phyloP scores from a whole-genome alignment of 2,329 filamentous ascomycete species.

The Fusarium pseudoanthophilum region DNA sequence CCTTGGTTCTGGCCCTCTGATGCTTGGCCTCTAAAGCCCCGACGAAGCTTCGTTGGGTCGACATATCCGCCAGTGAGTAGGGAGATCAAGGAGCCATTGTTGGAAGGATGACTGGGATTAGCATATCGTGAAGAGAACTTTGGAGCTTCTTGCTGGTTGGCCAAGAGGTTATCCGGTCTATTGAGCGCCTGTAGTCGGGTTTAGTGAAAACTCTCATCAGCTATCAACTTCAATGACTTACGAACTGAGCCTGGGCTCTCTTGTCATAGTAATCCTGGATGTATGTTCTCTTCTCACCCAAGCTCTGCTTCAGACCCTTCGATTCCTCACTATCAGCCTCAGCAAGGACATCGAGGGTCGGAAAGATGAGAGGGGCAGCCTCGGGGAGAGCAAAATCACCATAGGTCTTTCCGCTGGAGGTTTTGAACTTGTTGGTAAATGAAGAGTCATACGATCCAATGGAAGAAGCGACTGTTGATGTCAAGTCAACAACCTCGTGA shows the following conservation, averaged over 20 bases:
- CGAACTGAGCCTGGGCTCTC: conserved; percentile 14
- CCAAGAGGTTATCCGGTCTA: background rate
- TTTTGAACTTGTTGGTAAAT: conserved; percentile 6
- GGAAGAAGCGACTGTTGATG: background rate
- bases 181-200: background rate
- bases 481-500: conserved; percentile 39
- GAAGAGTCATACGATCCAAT: background rate
- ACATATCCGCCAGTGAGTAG: conserved; percentile 12
- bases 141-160: conserved; percentile 10
- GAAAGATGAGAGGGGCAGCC: conserved; percentile 54
- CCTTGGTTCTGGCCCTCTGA: background rate
- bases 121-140: conserved; percentile 14
- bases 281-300: conserved; percentile 1
- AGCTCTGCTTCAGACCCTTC: background rate
- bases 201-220: background rate
- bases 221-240: background rate
- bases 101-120: conserved; percentile 6
- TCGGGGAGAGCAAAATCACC: conserved; percentile 55
- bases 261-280: conserved; percentile 9
- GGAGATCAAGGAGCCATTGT: conserved; percentile 5
- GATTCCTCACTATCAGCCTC: conserved; percentile 6
- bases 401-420: conserved; percentile 17
- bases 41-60: background rate
- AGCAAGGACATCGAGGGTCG: conserved; percentile 12
- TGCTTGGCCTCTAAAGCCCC: background rate